phyloP scores from a whole-genome alignment of 2,329 filamentous ascomycete genomes.

The Verticillium nubilum region DNA sequence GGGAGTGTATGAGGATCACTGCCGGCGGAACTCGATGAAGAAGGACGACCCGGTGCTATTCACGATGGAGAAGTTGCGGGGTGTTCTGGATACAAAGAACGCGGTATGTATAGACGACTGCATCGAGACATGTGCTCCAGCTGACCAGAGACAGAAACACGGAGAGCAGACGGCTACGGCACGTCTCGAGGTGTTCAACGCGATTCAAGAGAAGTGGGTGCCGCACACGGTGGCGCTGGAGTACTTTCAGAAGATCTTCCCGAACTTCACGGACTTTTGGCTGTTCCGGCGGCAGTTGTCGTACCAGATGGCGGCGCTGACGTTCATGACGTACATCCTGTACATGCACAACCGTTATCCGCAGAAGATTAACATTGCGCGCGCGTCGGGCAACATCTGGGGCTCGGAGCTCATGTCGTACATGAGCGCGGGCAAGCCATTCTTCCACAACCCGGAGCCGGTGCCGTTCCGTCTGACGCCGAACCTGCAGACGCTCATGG shows the following conservation, averaged over 20 bases:
- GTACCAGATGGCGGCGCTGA: conserved; percentile 89
- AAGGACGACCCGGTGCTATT: conserved; percentile 96
- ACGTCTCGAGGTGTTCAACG: conserved; percentile 84
- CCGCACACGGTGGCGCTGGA: conserved; percentile 75
- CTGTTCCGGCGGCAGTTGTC: conserved; percentile 96
- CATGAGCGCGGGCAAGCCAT: conserved; percentile 77
- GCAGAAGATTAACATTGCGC: conserved; percentile 89
- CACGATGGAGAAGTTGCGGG: conserved; percentile 88
- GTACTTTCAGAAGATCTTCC: conserved; percentile 85
- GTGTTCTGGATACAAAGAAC: conserved; percentile 64
- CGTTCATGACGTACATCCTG: conserved; percentile 98
- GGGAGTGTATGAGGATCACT: conserved; percentile 94
- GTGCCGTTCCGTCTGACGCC: conserved; percentile 97
- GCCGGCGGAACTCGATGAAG: conserved; percentile 75
- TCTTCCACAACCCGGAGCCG: conserved; percentile 91
- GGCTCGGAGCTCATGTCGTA: conserved; percentile 88
- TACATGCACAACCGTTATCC: conserved; percentile 96
- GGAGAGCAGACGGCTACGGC: conserved; percentile 66
- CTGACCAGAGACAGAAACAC: conserved; percentile 49
- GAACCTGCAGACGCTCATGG: conserved; percentile 94
- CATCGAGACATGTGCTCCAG: not conserved
- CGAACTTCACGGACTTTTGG: conserved; percentile 92
- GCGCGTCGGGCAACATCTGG: conserved; percentile 89
- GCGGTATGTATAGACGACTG: conserved; percentile 28
- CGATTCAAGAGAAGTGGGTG: conserved; percentile 92